Percentiles rank a stretch among this genome's conserved stretches.
These are phyloP conservation scores for Hylodesmum podocarpum DNA, from an alignment of 306 rosid species.

Conservation along the genomic window DNA sequence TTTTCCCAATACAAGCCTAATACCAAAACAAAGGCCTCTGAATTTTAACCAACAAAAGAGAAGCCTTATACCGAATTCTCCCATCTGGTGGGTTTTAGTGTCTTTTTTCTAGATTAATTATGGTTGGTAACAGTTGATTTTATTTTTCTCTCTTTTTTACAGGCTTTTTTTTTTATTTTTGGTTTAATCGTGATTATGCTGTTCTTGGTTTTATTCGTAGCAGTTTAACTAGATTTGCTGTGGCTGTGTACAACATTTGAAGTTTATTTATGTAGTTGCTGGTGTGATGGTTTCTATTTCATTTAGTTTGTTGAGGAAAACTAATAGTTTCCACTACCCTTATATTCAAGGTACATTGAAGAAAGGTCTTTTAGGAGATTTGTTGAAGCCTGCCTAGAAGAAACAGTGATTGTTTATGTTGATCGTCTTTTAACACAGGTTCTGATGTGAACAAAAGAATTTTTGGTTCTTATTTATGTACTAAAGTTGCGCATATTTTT, in stretches of 20 bases:
- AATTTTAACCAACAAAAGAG: neutral
- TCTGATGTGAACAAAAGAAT: neutral
- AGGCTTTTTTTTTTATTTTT: neutral
- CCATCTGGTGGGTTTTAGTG: neutral
- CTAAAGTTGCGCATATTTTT: constrained; percentile 15
- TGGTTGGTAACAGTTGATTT: neutral
- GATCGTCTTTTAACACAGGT: constrained; percentile 96
- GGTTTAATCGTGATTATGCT: neutral
- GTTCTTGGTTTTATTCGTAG: constrained; percentile 8
- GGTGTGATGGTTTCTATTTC: too few relatives aligned
- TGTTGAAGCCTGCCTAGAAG: constrained; percentile 99
- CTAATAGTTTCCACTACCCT: constrained; percentile 28
- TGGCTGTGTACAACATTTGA: neutral
- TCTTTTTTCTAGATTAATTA: neutral
- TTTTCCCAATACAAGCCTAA: too few relatives aligned
- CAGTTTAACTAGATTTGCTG: constrained; percentile 1
- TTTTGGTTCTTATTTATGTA: constrained; percentile 5
- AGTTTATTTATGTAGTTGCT: neutral
- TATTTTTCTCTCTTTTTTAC: neutral
- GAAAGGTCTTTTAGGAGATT: constrained; percentile 96
- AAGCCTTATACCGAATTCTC: neutral
- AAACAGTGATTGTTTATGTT: constrained; percentile 81
- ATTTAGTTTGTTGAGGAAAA: constrained; percentile 18
- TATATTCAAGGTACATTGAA: constrained; percentile 81
- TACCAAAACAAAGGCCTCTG: neutral